Evolutionary conservation across 1,139 yeast genomes (phyloP).

Genomic region (Yamadazyma blattariae): DNA sequence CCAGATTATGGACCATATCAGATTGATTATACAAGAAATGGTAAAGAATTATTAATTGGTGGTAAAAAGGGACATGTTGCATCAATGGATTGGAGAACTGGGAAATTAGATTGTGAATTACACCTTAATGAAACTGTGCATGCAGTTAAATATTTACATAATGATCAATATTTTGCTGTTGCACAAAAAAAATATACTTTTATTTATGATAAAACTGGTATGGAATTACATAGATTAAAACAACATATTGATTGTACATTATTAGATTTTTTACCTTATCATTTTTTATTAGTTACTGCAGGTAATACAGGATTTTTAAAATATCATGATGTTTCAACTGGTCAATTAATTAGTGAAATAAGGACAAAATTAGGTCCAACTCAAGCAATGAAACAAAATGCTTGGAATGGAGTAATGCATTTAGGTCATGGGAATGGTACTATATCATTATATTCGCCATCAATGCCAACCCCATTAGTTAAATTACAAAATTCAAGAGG

Average conservation of each 20-base stretch:
- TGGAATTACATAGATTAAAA: constrained; percentile 86
- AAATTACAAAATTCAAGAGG: constrained; percentile 81
- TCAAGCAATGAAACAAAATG: constrained; percentile 82
- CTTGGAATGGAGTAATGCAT: constrained; percentile 94
- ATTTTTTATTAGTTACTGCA: constrained; percentile 80
- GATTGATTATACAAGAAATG: constrained; percentile 80
- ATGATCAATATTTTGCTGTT: constrained; percentile 91
- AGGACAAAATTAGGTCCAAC: constrained; percentile 92
- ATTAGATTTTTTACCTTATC: constrained; percentile 89
- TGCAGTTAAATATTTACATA: constrained; percentile 87
- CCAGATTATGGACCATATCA: constrained; percentile 85
- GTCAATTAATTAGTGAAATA: constrained; percentile 76
- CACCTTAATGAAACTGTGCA: constrained; percentile 85
- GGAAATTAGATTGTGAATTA: constrained; percentile 75
- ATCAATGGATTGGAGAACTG: constrained; percentile 92
- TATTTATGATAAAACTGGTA: constrained; percentile 87
- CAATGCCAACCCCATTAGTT: constrained; percentile 80
- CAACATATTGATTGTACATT: constrained; percentile 85
- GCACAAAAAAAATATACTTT: constrained; percentile 96
- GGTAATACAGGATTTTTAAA: constrained; percentile 86
- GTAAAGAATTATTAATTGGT: constrained; percentile 78
- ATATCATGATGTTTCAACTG: constrained; percentile 95
- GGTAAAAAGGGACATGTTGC: constrained; percentile 96
- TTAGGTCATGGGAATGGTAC: constrained; percentile 93
- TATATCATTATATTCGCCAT: constrained; percentile 92